These are phyloP conservation scores for Penicillium sp. DNA, from an alignment of 2,329 filamentous ascomycete species.

Conservation along the genomic window DNA sequence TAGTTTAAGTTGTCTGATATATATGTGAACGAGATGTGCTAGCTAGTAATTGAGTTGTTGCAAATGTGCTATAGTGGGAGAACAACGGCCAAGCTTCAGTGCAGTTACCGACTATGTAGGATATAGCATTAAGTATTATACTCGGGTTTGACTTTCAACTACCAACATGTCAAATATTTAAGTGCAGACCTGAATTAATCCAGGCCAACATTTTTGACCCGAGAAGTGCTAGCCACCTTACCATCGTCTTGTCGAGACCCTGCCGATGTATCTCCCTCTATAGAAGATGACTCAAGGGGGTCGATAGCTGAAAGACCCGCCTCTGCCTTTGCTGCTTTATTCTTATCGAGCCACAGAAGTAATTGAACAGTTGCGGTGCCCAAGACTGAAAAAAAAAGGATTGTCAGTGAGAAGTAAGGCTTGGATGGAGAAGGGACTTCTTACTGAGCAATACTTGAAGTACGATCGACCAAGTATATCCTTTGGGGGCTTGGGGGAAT, in stretches of 20 bases:
- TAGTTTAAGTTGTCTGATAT: no score
- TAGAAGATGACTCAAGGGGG: neutral
- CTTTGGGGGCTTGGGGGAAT: conserved; percentile 39
- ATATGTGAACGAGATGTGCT: no score
- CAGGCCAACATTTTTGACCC: neutral
- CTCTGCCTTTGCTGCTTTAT: neutral
- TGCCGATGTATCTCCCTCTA: neutral
- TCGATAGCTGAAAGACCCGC: neutral
- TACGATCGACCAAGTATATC: conserved; percentile 39
- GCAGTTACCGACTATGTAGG: no score
- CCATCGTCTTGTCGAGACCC: neutral
- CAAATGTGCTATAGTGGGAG: neutral
- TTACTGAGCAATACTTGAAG: conserved; percentile 37
- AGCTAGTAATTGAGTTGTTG: no score
- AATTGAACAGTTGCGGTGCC: conserved; percentile 1
- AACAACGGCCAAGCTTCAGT: neutral
- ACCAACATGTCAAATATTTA: neutral
- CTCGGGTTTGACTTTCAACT: neutral
- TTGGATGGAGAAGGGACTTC: neutral
- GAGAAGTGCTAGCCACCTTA: neutral
- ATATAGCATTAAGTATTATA: neutral
- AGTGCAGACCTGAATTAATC: neutral
- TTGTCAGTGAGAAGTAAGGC: neutral
- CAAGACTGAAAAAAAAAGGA: neutral
- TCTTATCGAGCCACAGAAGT: conserved; percentile 3